Conservation (phyloP, 2,329 filamentous ascomycete genomes). For the Ceratocystis ficicola region DNA sequence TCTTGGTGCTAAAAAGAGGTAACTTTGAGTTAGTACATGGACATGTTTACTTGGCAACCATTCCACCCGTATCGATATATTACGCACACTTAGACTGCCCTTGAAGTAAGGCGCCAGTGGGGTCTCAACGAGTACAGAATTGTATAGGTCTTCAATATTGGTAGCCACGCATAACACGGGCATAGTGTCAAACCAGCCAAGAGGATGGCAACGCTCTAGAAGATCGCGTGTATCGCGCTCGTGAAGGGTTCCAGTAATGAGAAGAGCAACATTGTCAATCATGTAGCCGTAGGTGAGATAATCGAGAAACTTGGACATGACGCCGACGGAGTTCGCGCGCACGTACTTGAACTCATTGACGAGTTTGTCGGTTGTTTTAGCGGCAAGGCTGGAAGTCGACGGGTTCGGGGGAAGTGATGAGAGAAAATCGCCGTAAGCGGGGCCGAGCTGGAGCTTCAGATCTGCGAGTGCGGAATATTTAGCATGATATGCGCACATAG, state of each 20-base stretch:
- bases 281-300: slow-evolving; percentile 99
- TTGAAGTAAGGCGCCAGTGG: slow-evolving; percentile 96
- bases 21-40: slow-evolving; percentile 10
- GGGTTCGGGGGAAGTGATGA: slow-evolving; percentile 87
- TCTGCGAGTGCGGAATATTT: slow-evolving; percentile 41
- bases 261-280: slow-evolving; percentile 97
- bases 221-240: slow-evolving; percentile 94
- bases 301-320: slow-evolving; percentile 89
- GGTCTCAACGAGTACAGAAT: slow-evolving; percentile 93
- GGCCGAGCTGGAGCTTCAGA: slow-evolving; percentile 92
- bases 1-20: slow-evolving; percentile 55
- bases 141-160: slow-evolving; percentile 98
- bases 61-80: too few species aligned
- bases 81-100: slow-evolving; percentile 58
- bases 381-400: slow-evolving; percentile 85
- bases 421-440: slow-evolving; percentile 94
- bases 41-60: not conserved
- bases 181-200: slow-evolving; percentile 99
- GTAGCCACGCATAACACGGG: slow-evolving; percentile 94
- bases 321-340: slow-evolving; percentile 82
- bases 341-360: slow-evolving; percentile 96
- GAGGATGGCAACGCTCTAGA: slow-evolving; percentile 85
- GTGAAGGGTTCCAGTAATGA: slow-evolving; percentile 95
- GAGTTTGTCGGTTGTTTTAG: slow-evolving; percentile 95
- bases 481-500: slow-evolving; percentile 18